Evolutionary conservation across 345 rosid species (phyloP), one percentile per base, ranked within the genome.

Genomic region (Cardamine chenopodiifolia): DNA sequence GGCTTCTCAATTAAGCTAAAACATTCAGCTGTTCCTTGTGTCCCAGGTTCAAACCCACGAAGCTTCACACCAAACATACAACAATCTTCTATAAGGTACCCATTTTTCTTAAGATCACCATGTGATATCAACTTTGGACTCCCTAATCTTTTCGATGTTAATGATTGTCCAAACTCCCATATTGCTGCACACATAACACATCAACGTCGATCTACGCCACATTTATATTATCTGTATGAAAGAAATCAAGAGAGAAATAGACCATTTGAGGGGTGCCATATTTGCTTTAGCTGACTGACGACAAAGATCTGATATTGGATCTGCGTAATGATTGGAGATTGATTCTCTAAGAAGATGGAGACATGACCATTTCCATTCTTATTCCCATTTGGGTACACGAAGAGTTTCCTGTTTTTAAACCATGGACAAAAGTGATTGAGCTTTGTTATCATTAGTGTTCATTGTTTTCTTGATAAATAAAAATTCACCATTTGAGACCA

Each of bases 1-100:
- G 76, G 74, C 18, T 70, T 62, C 66, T 77, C 76, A 7, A 70
- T 42, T n/a, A 77, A 57, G 66, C 37, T 63, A 28, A 77, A 56
- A 48, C 61, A 48, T 28, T 77, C 76, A 0, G 80, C 80, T 37
- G 76, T 64, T 56, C 67, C 72, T 0, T 39, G 3, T 9, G 6
- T 6, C n/a, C 26, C 20, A n/a, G 18, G 40, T 37, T 37, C 28
- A 20, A 39, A 44, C n/a, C 48, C 66, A 56, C 1, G 2, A 45
- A 70, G 32, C 55, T 47, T 64, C 28, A 63, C 75, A 77, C 80
- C 80, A 77, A 57, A 19, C 60, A 77, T 18, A 55, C 45, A 55
- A 70, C 67, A 55, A 37, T 77, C 80, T 62, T 13, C 75, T 14
- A 70, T 70, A 47, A 56, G 61, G 20, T 25, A 70, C 4, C 75